phyloP scores from a whole-genome alignment of 768 basidiomycete species.

The Boletus patriciae region DNA sequence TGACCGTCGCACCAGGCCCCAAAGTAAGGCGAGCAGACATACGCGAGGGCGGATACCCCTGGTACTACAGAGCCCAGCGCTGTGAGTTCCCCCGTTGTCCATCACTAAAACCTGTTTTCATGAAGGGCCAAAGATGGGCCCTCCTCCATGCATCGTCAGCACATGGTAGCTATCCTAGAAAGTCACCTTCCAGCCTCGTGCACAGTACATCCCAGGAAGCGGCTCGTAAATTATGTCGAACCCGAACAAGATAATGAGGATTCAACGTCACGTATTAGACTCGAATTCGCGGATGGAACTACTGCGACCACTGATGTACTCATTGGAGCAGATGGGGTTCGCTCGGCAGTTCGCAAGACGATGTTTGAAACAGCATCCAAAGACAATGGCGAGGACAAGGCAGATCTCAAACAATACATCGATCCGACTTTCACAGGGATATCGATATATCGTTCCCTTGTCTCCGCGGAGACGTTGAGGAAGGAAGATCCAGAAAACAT shows the following conservation, averaged over 20 bases:
- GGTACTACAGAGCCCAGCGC: conserved; percentile 25
- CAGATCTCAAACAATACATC: background rate
- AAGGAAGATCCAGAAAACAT: conserved; percentile 21
- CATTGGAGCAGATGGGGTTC: conserved; percentile 48
- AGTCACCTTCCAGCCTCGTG: no score
- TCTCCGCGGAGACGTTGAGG: conserved; percentile 34
- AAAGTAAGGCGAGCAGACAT: conserved; percentile 29
- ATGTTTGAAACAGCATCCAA: conserved; percentile 21
- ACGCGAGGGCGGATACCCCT: conserved; percentile 29
- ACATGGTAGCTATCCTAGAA: conserved; percentile 11
- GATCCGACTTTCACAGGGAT: conserved; percentile 45
- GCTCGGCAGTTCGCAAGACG: conserved; percentile 25
- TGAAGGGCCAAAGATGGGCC: conserved; percentile 2
- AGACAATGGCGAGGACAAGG: background rate
- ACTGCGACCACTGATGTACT: background rate
- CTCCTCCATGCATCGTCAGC: conserved; percentile 21
- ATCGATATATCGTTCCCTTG: conserved; percentile 38
- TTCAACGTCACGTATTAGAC: conserved; percentile 17
- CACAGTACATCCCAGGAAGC: no score
- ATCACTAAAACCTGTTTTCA: background rate
- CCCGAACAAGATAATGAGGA: conserved; percentile 21
- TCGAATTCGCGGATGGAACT: conserved; percentile 15
- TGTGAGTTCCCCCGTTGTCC: conserved; percentile 13
- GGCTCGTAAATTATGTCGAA: background rate
- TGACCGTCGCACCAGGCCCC: conserved; percentile 24